A percentile compares a stretch with the other conserved stretches of the same genome.
Conservation (phyloP, 2,329 filamentous ascomycete species). For the Sporothrix brunneoviolacea region DNA sequence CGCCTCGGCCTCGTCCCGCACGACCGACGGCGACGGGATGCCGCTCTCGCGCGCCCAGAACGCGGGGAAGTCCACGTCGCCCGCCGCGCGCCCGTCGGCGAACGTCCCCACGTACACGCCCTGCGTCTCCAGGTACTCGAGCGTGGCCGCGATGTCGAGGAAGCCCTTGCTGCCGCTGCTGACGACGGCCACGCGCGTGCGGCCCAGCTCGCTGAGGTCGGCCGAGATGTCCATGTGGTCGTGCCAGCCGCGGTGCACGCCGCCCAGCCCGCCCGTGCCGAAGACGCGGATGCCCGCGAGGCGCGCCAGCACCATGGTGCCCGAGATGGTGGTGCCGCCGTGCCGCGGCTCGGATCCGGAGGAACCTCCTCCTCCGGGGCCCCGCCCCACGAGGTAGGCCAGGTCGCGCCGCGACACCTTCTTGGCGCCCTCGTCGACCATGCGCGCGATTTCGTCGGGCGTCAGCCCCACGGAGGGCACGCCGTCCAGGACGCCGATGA, state of each 20-base stretch:
- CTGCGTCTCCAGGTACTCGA: conserved; percentile 68
- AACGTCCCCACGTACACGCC: conserved; percentile 85
- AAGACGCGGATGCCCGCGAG: conserved; percentile 87
- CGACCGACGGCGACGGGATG: conserved; percentile 66
- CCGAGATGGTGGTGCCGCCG: conserved; percentile 88
- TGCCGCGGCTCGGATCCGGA: too few relatives aligned
- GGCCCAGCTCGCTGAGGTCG: conserved; percentile 86
- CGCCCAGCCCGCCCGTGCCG: conserved; percentile 88
- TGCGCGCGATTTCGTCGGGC: conserved; percentile 62
- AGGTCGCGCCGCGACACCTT: conserved; percentile 88
- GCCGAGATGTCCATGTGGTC: conserved; percentile 88
- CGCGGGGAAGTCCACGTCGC: conserved; percentile 74
- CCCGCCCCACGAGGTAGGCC: conserved; percentile 63
- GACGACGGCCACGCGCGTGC: conserved; percentile 81
- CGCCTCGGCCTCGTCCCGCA: conserved; percentile 71
- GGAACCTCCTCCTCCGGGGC: too few relatives aligned
- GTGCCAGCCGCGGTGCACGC: conserved; percentile 86
- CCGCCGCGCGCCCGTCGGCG: conserved; percentile 55
- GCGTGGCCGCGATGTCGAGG: conserved; percentile 79
- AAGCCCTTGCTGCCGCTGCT: conserved; percentile 94
- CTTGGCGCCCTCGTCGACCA: conserved; percentile 64
- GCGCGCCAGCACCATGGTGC: conserved; percentile 83
- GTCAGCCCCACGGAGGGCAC: conserved; percentile 73
- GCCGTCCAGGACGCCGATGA: conserved; percentile 81
- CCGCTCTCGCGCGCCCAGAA: conserved; percentile 92